Evolutionary conservation across 192 early-diverging fungal genomes (phyloP).

Genomic region (Coemansia sp.): DNA sequence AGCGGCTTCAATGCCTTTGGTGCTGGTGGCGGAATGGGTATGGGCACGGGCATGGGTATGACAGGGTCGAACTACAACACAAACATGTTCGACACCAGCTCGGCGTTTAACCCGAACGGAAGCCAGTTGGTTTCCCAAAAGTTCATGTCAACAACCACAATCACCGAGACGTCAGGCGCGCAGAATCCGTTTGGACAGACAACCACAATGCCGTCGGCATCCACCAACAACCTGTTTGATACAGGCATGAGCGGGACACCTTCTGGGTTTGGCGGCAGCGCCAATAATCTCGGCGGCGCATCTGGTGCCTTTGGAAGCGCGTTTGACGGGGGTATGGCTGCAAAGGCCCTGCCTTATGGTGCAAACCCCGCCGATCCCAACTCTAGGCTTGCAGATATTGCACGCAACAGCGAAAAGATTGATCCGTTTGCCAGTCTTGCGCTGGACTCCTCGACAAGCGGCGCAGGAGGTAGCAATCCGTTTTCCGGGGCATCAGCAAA

Average conservation of each 20-base stretch:
- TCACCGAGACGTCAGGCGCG: conserved; percentile 11
- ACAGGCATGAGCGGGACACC: conserved; percentile 14
- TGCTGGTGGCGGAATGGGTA: background rate
- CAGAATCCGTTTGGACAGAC: conserved; percentile 43
- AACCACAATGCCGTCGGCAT: conserved; percentile 15
- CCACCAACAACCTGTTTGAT: conserved; percentile 22
- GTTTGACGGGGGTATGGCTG: conserved; percentile 55
- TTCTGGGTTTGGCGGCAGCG: background rate
- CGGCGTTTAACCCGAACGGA: conserved; percentile 29
- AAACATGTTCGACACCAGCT: conserved; percentile 26
- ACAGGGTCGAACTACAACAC: conserved; percentile 9
- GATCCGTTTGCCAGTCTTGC: conserved; percentile 63
- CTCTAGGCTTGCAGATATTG: conserved; percentile 55
- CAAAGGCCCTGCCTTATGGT: conserved; percentile 50
- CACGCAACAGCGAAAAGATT: conserved; percentile 59
- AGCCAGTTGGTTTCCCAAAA: conserved; percentile 41
- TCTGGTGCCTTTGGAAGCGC: conserved; percentile 51
- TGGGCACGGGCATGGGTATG: conserved; percentile 11
- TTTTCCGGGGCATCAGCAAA: conserved; percentile 23
- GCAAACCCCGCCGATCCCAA: conserved; percentile 45
- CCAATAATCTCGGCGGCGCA: conserved; percentile 29
- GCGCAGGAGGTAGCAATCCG: conserved; percentile 20
- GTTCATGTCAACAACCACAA: conserved; percentile 27
- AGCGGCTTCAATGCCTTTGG: conserved; percentile 9
- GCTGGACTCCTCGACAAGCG: conserved; percentile 28